These are phyloP conservation scores for Podila minutissima DNA, from an alignment of 192 early-diverging fungal species.

Conservation along the genomic window DNA sequence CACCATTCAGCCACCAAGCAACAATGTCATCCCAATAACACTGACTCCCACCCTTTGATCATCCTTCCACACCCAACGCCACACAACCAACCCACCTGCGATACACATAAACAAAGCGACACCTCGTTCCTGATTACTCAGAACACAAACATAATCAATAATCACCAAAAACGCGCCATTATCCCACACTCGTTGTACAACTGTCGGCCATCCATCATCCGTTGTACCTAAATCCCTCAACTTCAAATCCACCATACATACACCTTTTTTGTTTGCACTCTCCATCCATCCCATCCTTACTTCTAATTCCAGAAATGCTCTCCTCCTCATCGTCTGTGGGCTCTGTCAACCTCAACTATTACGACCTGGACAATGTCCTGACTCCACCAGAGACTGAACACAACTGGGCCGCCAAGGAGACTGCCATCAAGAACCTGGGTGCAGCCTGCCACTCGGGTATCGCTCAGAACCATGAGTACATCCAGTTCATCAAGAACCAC, in stretches of 20 bases:
- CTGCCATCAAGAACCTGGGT: conserved; percentile 34
- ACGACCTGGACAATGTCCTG: conserved; percentile 45
- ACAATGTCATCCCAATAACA: too few species aligned
- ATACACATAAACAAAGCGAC: not conserved
- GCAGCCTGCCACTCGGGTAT: conserved; percentile 36
- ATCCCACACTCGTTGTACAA: too few species aligned
- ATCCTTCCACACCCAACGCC: not conserved
- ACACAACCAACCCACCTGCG: too few species aligned
- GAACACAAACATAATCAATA: too few species aligned
- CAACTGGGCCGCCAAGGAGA: conserved; percentile 48
- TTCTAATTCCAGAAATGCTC: conserved; percentile 8
- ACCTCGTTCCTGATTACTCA: too few species aligned
- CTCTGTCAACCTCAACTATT: conserved; percentile 35
- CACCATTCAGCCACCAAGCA: not conserved
- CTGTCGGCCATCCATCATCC: too few species aligned
- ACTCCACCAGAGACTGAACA: conserved; percentile 48
- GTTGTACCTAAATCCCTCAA: too few species aligned
- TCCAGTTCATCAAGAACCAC: conserved; percentile 42
- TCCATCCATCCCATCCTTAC: not conserved
- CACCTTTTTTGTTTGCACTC: not conserved
- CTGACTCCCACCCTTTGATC: too few species aligned
- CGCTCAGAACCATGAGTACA: conserved; percentile 33
- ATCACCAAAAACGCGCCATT: too few species aligned
- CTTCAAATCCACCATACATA: too few species aligned
- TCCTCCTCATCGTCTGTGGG: not conserved